A percentile compares a stretch with the other conserved stretches of the same genome.
phyloP scores from a whole-genome alignment of 2,329 filamentous ascomycete species.

The Penicillium sp. region DNA sequence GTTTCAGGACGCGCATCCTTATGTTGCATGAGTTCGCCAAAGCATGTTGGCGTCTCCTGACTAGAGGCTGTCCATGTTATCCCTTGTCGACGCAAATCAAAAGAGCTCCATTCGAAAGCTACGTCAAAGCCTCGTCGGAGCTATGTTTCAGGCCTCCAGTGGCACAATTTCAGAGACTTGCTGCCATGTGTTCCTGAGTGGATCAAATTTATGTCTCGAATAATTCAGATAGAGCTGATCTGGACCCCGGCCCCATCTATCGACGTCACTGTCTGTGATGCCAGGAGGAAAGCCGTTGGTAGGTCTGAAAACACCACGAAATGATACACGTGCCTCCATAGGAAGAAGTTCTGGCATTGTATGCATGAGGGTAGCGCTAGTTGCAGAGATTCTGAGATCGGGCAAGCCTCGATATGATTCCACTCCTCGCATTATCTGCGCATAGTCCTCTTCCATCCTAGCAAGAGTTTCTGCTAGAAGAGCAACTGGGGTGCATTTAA shows the following conservation, averaged over 20 bases:
- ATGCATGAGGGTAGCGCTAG: no score
- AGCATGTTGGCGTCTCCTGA: no score
- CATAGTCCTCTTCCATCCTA: slow-evolving; percentile 21
- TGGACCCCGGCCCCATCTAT: slow-evolving; percentile 13
- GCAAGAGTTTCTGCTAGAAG: slow-evolving; percentile 21
- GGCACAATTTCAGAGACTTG: slow-evolving; percentile 21
- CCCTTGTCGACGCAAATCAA: neutral
- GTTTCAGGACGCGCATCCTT: no score
- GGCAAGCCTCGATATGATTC: neutral
- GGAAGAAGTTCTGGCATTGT: slow-evolving; percentile 10
- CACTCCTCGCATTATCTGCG: neutral
- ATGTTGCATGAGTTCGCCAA: no score
- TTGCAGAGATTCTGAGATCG: neutral
- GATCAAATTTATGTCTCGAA: slow-evolving; percentile 20
- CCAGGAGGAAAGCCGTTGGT: slow-evolving; percentile 13
- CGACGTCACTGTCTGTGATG: slow-evolving; percentile 17
- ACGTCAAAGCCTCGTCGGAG: no score
- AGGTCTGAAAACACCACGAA: slow-evolving; percentile 24
- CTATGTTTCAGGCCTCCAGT: neutral
- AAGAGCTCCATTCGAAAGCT: neutral
- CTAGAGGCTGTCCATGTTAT: no score
- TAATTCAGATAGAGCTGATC: slow-evolving; percentile 25
- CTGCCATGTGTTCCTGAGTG: slow-evolving; percentile 19
- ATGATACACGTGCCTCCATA: slow-evolving; percentile 27
- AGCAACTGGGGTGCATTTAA: slow-evolving; percentile 22